A percentile compares a stretch with the other conserved stretches of the same genome.
Conservation (phyloP, 2,329 filamentous ascomycete genomes). For the Ceratocystis colombiana region DNA sequence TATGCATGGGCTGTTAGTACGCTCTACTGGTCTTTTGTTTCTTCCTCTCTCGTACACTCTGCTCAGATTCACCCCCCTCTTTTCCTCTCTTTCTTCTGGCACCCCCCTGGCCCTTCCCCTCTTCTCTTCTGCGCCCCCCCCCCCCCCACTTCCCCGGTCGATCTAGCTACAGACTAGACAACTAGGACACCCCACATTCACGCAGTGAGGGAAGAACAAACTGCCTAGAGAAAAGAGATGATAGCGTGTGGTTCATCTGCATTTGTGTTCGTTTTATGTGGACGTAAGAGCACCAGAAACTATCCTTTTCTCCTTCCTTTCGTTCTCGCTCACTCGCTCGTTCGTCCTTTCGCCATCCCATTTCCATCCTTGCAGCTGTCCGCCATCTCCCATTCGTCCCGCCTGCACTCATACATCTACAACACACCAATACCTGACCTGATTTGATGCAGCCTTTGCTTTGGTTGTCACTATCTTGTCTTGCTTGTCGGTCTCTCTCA, state of each 20-base stretch:
- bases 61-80: not conserved
- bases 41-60: not conserved
- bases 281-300: no score
- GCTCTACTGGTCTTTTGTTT: not conserved
- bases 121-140: not conserved
- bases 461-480: constrained; percentile 1
- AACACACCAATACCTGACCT: constrained; percentile 6
- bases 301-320: not conserved
- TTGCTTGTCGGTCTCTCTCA: not conserved
- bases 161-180: constrained; percentile 10
- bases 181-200: constrained; percentile 3
- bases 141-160: constrained; percentile 17
- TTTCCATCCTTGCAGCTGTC: not conserved
- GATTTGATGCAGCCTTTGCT: not conserved
- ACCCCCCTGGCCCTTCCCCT: not conserved
- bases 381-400: not conserved
- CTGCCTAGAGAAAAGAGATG: not conserved
- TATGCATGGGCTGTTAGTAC: not conserved
- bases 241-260: not conserved
- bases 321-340: not conserved
- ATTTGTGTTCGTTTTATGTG: not conserved
- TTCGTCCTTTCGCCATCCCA: constrained; percentile 1
- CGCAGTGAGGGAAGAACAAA: not conserved
- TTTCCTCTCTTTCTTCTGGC: not conserved
- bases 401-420: not conserved